Conservation (phyloP, 2,329 filamentous ascomycete species). For the Alternaria sp. region DNA sequence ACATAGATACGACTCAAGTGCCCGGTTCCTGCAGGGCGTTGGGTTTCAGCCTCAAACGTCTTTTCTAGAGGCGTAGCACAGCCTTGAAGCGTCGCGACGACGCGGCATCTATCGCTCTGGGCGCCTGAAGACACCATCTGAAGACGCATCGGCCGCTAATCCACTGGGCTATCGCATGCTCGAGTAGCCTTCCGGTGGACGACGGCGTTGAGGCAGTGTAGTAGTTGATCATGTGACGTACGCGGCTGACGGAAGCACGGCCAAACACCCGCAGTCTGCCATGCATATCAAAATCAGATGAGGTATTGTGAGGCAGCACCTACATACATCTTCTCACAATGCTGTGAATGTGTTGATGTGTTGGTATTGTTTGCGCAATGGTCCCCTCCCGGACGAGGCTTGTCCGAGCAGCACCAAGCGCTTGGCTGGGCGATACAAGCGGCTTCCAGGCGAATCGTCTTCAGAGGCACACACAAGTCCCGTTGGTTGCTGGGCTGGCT, state of each 20-base stretch:
- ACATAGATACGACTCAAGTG: neutral
- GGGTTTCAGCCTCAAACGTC: conserved; percentile 22
- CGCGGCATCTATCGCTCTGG: neutral
- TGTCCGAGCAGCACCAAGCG: conserved; percentile 7
- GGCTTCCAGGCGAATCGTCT: conserved; percentile 7
- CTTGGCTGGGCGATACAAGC: conserved; percentile 9
- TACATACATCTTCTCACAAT: neutral
- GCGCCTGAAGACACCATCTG: conserved; percentile 4
- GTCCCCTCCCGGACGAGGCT: neutral
- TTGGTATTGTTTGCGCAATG: neutral
- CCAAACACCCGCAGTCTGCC: neutral
- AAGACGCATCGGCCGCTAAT: neutral
- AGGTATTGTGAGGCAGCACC: neutral
- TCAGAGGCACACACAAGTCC: conserved; percentile 6
- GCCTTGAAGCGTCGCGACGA: neutral
- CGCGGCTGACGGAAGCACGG: conserved; percentile 5
- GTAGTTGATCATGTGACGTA: conserved; percentile 1
- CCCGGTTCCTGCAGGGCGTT: conserved; percentile 2
- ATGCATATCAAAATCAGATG: neutral
- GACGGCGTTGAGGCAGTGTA: conserved; percentile 3
- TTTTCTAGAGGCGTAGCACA: conserved; percentile 3
- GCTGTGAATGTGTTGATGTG: neutral
- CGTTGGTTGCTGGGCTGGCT: conserved; percentile 8
- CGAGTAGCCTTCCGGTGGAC: neutral
- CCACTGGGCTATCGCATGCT: neutral